Conservation (phyloP, 2,329 filamentous ascomycete genomes). For the Lasiodiplodia sp. region DNA sequence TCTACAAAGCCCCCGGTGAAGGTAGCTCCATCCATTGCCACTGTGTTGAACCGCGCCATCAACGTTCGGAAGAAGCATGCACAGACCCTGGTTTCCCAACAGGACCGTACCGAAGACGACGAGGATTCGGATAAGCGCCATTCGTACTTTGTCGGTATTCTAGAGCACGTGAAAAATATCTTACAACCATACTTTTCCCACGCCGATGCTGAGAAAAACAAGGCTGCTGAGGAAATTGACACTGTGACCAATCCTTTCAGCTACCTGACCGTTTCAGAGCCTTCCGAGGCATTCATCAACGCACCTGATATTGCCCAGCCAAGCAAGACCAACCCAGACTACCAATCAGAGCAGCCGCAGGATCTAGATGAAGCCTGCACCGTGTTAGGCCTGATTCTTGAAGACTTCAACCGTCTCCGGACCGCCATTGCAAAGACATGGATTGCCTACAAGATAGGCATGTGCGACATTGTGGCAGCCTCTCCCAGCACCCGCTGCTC, state of each 20-base stretch:
- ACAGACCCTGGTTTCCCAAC: conserved; percentile 34
- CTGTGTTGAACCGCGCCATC: conserved; percentile 50
- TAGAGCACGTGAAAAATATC: conserved; percentile 46
- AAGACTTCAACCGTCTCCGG: conserved; percentile 32
- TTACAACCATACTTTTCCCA: conserved; percentile 35
- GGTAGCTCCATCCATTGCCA: conserved; percentile 42
- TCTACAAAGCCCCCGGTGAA: conserved; percentile 36
- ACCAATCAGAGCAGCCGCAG: conserved; percentile 42
- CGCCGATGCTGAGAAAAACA: background rate
- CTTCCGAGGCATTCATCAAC: conserved; percentile 48
- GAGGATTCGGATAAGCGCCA: conserved; percentile 40
- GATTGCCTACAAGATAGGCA: conserved; percentile 33
- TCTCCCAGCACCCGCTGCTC: conserved; percentile 34
- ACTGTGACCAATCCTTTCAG: conserved; percentile 46
- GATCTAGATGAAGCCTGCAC: conserved; percentile 32
- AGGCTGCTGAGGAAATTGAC: background rate
- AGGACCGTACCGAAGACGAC: conserved; percentile 31
- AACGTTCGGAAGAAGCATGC: conserved; percentile 36
- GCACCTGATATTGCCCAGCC: conserved; percentile 40
- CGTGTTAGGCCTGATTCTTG: conserved; percentile 32
- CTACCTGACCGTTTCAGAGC: conserved; percentile 47
- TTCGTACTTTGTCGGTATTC: conserved; percentile 44
- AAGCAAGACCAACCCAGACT: conserved; percentile 33
- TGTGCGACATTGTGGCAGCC: conserved; percentile 33
- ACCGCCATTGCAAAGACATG: conserved; percentile 32